Evolutionary conservation across 345 rosid species (phyloP).

Genomic region (Ceriops zippeliana): DNA sequence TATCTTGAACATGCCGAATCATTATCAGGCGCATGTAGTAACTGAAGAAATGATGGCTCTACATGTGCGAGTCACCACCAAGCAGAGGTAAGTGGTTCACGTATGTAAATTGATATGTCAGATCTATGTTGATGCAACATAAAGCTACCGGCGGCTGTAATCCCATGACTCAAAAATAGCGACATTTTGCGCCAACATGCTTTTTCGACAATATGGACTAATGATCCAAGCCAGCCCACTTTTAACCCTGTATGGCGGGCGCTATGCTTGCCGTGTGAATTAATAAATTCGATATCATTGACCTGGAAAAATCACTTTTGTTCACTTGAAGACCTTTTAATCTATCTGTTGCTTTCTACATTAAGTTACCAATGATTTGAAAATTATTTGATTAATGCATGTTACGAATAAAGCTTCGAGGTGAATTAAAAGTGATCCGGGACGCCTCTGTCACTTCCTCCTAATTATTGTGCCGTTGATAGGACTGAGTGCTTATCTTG

Average conservation of each 20-base stretch:
- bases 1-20: neutral
- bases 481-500: slow-evolving; percentile 15
- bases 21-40: slow-evolving; percentile 13
- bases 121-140: slow-evolving; percentile 10
- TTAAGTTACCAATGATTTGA: slow-evolving; percentile 8
- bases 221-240: slow-evolving; percentile 10
- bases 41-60: neutral
- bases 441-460: slow-evolving; percentile 23
- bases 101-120: neutral
- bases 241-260: neutral
- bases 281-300: neutral
- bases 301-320: neutral
- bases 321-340: neutral
- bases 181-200: neutral
- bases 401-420: neutral
- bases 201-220: neutral
- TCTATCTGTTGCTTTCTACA: neutral
- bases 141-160: slow-evolving; percentile 3
- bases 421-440: slow-evolving; percentile 7
- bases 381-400: slow-evolving; percentile 8
- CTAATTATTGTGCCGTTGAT: slow-evolving; percentile 24
- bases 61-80: neutral
- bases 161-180: neutral
- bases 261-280: neutral
- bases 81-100: neutral